Percentiles rank a stretch among this genome's conserved stretches.
phyloP scores from a whole-genome alignment of 805 yeast genomes.

The Lachancea waltii region DNA sequence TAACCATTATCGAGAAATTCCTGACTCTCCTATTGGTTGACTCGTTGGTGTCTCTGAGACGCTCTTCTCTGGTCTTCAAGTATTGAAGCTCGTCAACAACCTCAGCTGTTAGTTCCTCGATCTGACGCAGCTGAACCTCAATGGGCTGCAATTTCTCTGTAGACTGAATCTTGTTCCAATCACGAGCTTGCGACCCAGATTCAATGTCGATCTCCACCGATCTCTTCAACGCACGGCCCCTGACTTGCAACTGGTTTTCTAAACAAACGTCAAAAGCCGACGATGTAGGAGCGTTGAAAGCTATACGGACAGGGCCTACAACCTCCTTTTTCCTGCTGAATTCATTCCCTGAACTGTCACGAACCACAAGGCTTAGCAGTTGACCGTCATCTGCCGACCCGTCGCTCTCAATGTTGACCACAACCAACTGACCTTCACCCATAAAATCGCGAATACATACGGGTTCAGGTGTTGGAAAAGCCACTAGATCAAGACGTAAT shows the following conservation, averaged over 20 bases:
- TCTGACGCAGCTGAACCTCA: constrained; percentile 81
- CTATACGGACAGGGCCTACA: constrained; percentile 63
- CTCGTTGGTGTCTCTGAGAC: constrained; percentile 94
- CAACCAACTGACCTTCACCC: constrained; percentile 76
- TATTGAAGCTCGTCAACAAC: constrained; percentile 73
- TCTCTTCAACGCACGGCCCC: constrained; percentile 47
- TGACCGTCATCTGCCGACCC: constrained; percentile 89
- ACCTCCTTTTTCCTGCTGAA: constrained; percentile 72
- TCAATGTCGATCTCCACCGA: constrained; percentile 87
- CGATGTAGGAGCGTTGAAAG: constrained; percentile 77
- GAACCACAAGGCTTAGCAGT: constrained; percentile 55
- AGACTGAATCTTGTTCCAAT: constrained; percentile 93
- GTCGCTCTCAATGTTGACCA: constrained; percentile 66
- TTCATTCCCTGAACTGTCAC: constrained; percentile 80
- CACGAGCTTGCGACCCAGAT: constrained; percentile 94
- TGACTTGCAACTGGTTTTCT: constrained; percentile 47
- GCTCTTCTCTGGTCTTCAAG: constrained; percentile 80
- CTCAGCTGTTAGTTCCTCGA: constrained; percentile 83
- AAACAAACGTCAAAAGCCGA: constrained; percentile 91
- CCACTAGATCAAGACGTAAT: constrained; percentile 49
- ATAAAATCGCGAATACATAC: constrained; percentile 92
- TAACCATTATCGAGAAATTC: constrained; percentile 69
- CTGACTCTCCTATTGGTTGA: constrained; percentile 90
- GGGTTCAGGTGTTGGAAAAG: constrained; percentile 44
- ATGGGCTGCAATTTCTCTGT: constrained; percentile 88